Percentiles rank a stretch among this genome's conserved stretches.
Evolutionary conservation across 371 early-diverging fungal genomes (phyloP).

Genomic region (Funneliformis caledonium): DNA sequence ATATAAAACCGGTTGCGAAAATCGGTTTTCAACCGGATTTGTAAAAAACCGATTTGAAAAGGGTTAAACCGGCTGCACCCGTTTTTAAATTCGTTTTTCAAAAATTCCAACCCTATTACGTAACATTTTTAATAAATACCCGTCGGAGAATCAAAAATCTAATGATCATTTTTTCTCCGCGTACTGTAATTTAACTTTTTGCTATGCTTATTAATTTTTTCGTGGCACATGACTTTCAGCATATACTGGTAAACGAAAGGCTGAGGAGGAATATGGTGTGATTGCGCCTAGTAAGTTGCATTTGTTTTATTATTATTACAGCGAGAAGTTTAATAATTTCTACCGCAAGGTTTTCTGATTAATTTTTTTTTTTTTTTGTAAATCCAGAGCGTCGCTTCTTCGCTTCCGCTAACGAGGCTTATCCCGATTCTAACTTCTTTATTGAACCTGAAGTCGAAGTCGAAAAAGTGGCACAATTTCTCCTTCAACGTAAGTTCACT

Average conservation of each 20-base stretch:
- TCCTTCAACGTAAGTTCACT: not conserved
- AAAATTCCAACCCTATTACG: too few species aligned
- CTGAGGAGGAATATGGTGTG: conserved; percentile 1
- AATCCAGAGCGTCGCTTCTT: conserved; percentile 19
- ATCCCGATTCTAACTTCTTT: conserved; percentile 3
- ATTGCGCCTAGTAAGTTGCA: conserved; percentile 12
- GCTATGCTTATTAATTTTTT: too few species aligned
- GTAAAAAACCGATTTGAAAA: too few species aligned
- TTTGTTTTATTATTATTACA: conserved; percentile 19
- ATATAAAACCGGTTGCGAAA: too few species aligned
- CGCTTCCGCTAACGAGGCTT: not conserved
- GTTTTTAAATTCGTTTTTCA: too few species aligned
- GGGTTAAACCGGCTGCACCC: too few species aligned
- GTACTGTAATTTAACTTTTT: too few species aligned
- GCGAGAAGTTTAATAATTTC: conserved; percentile 5
- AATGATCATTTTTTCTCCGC: too few species aligned
- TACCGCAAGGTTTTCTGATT: not conserved
- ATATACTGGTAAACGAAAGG: not conserved
- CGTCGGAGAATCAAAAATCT: too few species aligned
- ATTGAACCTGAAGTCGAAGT: not conserved
- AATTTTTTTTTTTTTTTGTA: conserved; percentile 12
- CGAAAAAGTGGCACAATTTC: not conserved
- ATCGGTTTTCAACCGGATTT: too few species aligned
- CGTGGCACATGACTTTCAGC: too few species aligned
- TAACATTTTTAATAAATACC: too few species aligned